These are phyloP conservation scores for Turnera subulata DNA, from an alignment of 345 rosid species.

Conservation along the genomic window DNA sequence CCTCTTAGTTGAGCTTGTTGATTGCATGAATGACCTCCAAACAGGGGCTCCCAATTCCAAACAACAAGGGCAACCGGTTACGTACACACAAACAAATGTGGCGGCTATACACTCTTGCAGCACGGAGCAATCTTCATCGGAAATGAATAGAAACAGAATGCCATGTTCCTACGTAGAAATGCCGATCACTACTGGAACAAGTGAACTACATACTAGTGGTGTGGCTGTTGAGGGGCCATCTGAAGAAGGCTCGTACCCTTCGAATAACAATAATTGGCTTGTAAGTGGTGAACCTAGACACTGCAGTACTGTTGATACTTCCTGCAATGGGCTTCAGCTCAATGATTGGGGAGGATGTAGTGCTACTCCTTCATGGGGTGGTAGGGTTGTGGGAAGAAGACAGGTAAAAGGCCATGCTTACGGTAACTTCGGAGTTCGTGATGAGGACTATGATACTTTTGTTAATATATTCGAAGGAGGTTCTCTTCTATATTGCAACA, in stretches of 20 bases:
- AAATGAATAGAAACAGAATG: slow-evolving; percentile 37
- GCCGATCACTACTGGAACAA: slow-evolving; percentile 34
- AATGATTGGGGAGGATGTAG: slow-evolving; percentile 87
- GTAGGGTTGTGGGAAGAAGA: slow-evolving; percentile 81
- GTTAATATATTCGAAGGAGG: slow-evolving; percentile 91
- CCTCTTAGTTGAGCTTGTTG: slow-evolving; percentile 50
- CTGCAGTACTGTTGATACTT: slow-evolving; percentile 52
- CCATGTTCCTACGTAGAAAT: slow-evolving; percentile 46
- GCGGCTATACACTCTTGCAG: slow-evolving; percentile 32
- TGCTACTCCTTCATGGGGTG: slow-evolving; percentile 88
- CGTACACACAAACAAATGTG: slow-evolving; percentile 36
- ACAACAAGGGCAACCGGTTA: slow-evolving; percentile 41
- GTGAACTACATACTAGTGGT: slow-evolving; percentile 40
- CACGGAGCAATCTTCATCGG: slow-evolving; percentile 40
- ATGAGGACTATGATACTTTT: slow-evolving; percentile 79
- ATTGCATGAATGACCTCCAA: slow-evolving; percentile 47
- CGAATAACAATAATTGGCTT: slow-evolving; percentile 64
- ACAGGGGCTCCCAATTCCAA: slow-evolving; percentile 44
- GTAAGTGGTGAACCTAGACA: slow-evolving; percentile 57
- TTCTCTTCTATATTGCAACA: slow-evolving; percentile 84
- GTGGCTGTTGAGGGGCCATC: slow-evolving; percentile 83
- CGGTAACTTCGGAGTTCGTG: slow-evolving; percentile 57
- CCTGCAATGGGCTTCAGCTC: slow-evolving; percentile 47
- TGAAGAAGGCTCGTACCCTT: slow-evolving; percentile 55
- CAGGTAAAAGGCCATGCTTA: slow-evolving; percentile 52